Base-by-base conservation (phyloP, 2,329 filamentous ascomycete species). In the Ceratocystis harringtonii region DNA sequence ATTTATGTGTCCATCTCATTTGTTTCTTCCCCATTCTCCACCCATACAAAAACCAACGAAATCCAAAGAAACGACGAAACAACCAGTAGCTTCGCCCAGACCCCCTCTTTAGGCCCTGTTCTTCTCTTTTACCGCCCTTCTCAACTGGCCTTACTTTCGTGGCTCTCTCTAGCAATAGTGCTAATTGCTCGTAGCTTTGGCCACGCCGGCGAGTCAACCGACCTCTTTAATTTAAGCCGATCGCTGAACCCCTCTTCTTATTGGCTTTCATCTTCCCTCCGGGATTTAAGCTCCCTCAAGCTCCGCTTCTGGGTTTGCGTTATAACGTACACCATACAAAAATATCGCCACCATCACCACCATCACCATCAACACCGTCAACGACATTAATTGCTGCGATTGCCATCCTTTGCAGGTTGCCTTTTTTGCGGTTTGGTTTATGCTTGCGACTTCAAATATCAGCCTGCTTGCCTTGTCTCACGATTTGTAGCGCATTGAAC, bases 181-280 rank as follows among this genome's bases (percentile, higher is more conserved):
- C 36, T 41, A 15, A 41, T 41, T 41, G 36, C 36, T 41, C 10
- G 10, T 41, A 12, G 4, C 10, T 41, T 41, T 41, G 36, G 36
- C 36, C 36, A 41, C 36, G 3, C 36, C 36, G 36, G 36, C 36
- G 36, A 41, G 36, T 41, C 28, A 28, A 41, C 36, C 36, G 36
- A 41, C 36, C 36, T 41, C 36, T 45, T 32, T 67, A 28, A 55
- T 67, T 45, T 62, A 55, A 8, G 50, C 50, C 28, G 8, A 57
- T 15, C 48, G 48, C 48, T 50, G 48, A 50, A 41, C 52, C 52
- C 25, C 52, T 57, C 52, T 57, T 57, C 52, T 12, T 41, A 15
- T 41, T 15, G 10, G 3, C 36, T 57, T 28, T 57, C 52, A 41
- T 41, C 36, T 41, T 12, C 8, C 15, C 52, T 12, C 28, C 28